A percentile compares a stretch with the other conserved stretches of the same genome.
Evolutionary conservation across 2,329 filamentous ascomycete species (phyloP).

Genomic region (Colletotrichum lindemuthianum): DNA sequence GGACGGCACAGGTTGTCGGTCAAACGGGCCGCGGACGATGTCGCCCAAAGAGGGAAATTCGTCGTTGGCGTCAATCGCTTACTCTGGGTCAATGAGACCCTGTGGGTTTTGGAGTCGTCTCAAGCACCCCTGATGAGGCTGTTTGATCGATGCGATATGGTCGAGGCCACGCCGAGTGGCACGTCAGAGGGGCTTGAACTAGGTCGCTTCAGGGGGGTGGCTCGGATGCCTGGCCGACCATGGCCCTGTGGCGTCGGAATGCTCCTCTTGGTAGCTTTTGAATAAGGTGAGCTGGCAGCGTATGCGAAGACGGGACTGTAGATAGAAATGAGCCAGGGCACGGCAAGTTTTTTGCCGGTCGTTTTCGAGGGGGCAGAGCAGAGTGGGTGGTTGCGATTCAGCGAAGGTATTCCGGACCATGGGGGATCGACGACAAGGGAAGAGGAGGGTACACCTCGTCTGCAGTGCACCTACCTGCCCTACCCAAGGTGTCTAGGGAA

Average conservation of each 20-base stretch:
- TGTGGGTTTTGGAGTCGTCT: constrained; percentile 33
- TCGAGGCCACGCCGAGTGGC: not conserved
- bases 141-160: constrained; percentile 35
- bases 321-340: constrained; percentile 4
- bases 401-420: no score
- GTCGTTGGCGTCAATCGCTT: not conserved
- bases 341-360: constrained; percentile 21
- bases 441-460: not conserved
- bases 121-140: constrained; percentile 33
- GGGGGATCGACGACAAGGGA: constrained; percentile 26
- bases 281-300: not conserved
- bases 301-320: not conserved
- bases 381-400: not conserved
- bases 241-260: not conserved
- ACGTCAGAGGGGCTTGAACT: no score
- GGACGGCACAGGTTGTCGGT: constrained; percentile 13
- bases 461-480: no score
- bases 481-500: no score
- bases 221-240: constrained; percentile 1
- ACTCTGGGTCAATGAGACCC: constrained; percentile 22
- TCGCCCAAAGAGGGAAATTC: constrained; percentile 2
- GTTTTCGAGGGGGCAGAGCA: not conserved
- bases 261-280: constrained; percentile 15
- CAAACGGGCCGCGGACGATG: not conserved
- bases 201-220: constrained; percentile 1